A percentile compares a stretch with the other conserved stretches of the same genome.
Evolutionary conservation across 164 flowering plant species (phyloP).

Genomic region (Santalum album): DNA sequence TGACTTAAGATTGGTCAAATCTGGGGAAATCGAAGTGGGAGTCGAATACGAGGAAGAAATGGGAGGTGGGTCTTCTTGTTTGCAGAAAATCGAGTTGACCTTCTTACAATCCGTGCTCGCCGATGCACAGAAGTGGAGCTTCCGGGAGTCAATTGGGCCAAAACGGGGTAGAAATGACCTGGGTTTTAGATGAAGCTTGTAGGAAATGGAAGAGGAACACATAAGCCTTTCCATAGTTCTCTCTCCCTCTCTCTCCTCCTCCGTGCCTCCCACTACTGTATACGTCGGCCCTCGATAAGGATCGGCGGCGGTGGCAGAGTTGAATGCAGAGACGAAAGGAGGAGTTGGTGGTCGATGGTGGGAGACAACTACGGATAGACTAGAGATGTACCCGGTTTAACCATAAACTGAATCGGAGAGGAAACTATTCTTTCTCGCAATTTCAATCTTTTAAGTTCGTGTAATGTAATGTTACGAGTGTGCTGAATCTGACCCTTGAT

Average conservation of each 20-base stretch:
- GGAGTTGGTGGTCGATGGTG: too few relatives aligned
- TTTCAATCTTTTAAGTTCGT: too few relatives aligned
- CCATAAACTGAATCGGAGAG: too few relatives aligned
- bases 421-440: too few relatives aligned
- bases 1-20: background rate
- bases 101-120: slow-evolving; percentile 13
- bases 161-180: slow-evolving; percentile 25
- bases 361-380: too few relatives aligned
- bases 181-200: slow-evolving; percentile 21
- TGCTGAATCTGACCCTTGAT: too few relatives aligned
- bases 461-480: too few relatives aligned
- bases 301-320: background rate
- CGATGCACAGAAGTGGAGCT: slow-evolving; percentile 12
- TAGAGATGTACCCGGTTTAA: too few relatives aligned
- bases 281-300: background rate
- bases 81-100: slow-evolving; percentile 27
- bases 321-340: too few relatives aligned
- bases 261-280: background rate
- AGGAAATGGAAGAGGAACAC: slow-evolving; percentile 34
- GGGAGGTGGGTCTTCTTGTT: slow-evolving; percentile 11
- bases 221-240: slow-evolving; percentile 67
- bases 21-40: background rate
- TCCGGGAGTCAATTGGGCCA: slow-evolving; percentile 20
- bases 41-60: slow-evolving; percentile 7
- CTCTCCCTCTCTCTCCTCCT: slow-evolving; percentile 5